These are phyloP conservation scores for Boehmeria nivea DNA, from an alignment of 306 rosid genomes.

Conservation along the genomic window DNA sequence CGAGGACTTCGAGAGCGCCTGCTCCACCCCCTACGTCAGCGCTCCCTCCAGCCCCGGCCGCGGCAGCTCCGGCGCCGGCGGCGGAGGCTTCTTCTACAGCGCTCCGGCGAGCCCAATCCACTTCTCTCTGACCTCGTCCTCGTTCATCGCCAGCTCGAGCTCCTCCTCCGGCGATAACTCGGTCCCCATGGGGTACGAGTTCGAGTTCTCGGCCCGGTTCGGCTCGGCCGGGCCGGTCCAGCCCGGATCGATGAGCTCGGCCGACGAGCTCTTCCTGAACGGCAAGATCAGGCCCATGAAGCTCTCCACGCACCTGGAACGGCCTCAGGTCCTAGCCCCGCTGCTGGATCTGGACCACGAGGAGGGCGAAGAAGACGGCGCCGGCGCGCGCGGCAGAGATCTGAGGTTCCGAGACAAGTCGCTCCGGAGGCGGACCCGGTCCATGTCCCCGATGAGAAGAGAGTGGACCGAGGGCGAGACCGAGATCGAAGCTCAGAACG, in stretches of 20 bases:
- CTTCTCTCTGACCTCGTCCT: slow-evolving; percentile 44
- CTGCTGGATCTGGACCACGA: slow-evolving; percentile 69
- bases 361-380: slow-evolving; percentile 18
- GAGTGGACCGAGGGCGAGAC: slow-evolving; percentile 51
- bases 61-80: slow-evolving; percentile 32
- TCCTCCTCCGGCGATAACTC: slow-evolving; percentile 12
- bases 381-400: slow-evolving; percentile 71
- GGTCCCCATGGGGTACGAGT: slow-evolving; percentile 50
- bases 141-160: slow-evolving; percentile 18
- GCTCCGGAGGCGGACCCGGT: slow-evolving; percentile 74
- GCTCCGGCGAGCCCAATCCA: slow-evolving; percentile 98
- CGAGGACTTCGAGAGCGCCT: slow-evolving; percentile 71
- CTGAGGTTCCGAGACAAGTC: slow-evolving; percentile 63
- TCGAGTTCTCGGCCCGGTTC: slow-evolving; percentile 80
- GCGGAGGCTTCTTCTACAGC: slow-evolving; percentile 70
- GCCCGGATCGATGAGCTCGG: slow-evolving; percentile 78
- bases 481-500: not conserved
- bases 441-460: slow-evolving; percentile 78
- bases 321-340: slow-evolving; percentile 70
- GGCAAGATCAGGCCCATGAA: slow-evolving; percentile 99
- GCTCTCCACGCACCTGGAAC: slow-evolving; percentile 67
- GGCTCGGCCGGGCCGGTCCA: slow-evolving; percentile 33
- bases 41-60: slow-evolving; percentile 97
- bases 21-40: slow-evolving; percentile 92
- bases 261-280: slow-evolving; percentile 82